Base-by-base conservation (phyloP, 345 rosid species). In the Cardiospermum halicacabum region DNA sequence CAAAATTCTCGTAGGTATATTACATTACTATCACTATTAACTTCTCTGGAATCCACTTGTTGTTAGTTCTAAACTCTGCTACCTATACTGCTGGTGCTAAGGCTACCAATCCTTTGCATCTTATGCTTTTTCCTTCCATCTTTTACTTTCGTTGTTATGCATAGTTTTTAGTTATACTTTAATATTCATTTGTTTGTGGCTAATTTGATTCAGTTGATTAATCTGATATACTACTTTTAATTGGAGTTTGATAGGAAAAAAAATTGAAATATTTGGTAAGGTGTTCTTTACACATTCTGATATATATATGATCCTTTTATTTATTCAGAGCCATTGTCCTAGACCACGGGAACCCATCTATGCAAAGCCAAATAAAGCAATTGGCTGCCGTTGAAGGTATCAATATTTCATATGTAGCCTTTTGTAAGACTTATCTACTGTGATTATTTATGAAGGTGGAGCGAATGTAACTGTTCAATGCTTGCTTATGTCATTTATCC, bases 321-420 rank as follows among this genome's bases (percentile, higher is more conserved):
- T 30, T 21, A 13, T 69, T 30, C 88, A 94, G 99, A 84, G 89
- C 99, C 63, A 91, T 94, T 73, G 82, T 91, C 45, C 78, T 94
- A 70, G 99, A 94, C 47, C 85, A 77, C 66, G 97, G 85, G 64
- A 89, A 80, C 78, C 93, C 99, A 19, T 77, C 91, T 25, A 69
- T 83, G 82, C 82, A 86, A 73, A 74, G 66, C 73, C 93, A 84
- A 65, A 71, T 82, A 66, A 84, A 84, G 86, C 85, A 83, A 75
- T 39, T 91, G 72, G 91, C 76, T 62, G 93, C 78, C 71, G 95
- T 76, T 55, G 99, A 94, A 78, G 84, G 99, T 94, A 84, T 75
- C 75, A n/a, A 54, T 64, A 61, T 69, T 69, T 22, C 37, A 22
- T 21, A 22, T 66, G 55, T 12, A 45, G 22, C 22, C 16, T 39